Evolutionary conservation across 2,329 filamentous ascomycete species (phyloP), one percentile per base, ranked within the genome.

Genomic region (Tolypocladium tundrense): DNA sequence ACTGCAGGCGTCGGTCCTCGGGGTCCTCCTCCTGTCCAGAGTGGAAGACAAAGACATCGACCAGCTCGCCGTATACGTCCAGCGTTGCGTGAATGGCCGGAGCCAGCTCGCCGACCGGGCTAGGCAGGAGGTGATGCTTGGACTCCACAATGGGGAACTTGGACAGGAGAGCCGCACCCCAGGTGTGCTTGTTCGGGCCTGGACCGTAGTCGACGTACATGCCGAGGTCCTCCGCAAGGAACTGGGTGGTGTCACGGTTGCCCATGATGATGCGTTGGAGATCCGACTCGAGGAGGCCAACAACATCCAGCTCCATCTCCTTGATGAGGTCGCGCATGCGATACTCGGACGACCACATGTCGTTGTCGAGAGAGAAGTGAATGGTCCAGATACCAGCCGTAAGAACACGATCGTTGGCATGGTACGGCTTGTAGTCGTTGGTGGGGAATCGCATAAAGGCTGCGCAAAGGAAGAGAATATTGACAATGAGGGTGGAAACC

Each of bases 161-260:
- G 66, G 91, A 97, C 4, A 99, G 81, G 51, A 99, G 79, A 27
- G 92, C 94, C 11, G 88, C 85, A 55, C 94, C 94, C 94, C 94
- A 99, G 0, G 94, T 99, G 76, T 99, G 94, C 77, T 97, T 99
- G 81, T 99, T 96, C 8, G 94, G 94, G 2, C 94, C 94, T 37
- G 94, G 94, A 57, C 94, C 94, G 68, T 91, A 97, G 76, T 99
- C 94, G 54, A 95, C 92, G 69, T 97, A 99, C 94, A 99, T 99
- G 65, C 94, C 94, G 13, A 99, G 82, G 64, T 99, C 92, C 71
- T 97, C 93, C 24, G 94, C 92, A 10, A 99, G 82, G 74, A 90
- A 95, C 70, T 97, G 94, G 1, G 94, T 97, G 10, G 90, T 88
- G 70, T 99, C 94, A 64, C 94, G 88, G 75, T 97, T 99, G 68